phyloP scores from a whole-genome alignment of 2,329 filamentous ascomycete species.

The Raffaelea ambrosiae region DNA sequence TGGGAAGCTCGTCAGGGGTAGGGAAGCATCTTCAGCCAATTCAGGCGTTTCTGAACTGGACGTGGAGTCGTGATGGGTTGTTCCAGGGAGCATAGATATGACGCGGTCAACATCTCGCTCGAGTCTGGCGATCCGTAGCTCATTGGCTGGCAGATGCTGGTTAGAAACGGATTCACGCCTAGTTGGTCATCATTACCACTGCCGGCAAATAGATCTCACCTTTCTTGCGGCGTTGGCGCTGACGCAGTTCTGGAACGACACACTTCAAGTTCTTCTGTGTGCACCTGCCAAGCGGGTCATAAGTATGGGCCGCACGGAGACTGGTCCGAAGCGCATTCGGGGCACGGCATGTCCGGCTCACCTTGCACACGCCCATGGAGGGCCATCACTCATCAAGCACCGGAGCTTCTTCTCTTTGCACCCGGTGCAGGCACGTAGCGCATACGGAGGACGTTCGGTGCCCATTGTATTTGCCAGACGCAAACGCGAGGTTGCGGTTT shows the following conservation, averaged over 20 bases:
- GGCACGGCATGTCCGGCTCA: too few species aligned
- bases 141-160: not conserved
- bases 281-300: not conserved
- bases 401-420: constrained; percentile 7
- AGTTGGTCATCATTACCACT: too few species aligned
- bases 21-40: not conserved
- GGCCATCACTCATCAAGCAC: constrained; percentile 3
- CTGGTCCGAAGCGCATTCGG: too few species aligned
- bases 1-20: not conserved
- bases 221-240: not conserved
- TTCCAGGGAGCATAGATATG: constrained; percentile 2
- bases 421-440: not conserved
- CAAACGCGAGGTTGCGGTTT: too few species aligned
- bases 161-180: too few species aligned
- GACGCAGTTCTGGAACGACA: constrained; percentile 1
- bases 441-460: not conserved
- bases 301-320: too few species aligned
- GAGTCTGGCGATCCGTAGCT: constrained; percentile 1
- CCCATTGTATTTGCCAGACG: not conserved
- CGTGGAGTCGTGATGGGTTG: too few species aligned
- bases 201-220: not conserved
- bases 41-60: not conserved
- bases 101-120: constrained; percentile 2
- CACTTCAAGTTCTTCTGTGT: constrained; percentile 3
- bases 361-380: constrained; percentile 4